phyloP scores from a whole-genome alignment of 2,329 filamentous ascomycete species.

The Hirsutella thompsonii region DNA sequence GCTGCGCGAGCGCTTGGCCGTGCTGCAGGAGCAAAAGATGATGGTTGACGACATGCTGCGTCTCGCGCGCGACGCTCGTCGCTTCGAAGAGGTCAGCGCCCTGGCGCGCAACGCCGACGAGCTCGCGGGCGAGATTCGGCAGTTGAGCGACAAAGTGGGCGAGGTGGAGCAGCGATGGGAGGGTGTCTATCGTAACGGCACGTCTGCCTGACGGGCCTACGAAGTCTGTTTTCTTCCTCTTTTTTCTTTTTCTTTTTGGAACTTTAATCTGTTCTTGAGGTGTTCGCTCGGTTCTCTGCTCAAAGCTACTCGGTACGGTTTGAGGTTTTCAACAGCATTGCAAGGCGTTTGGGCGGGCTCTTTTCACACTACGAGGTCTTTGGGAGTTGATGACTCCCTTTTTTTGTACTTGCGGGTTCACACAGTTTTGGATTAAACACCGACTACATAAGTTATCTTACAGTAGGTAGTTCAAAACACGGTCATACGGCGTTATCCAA shows the following conservation, averaged over 20 bases:
- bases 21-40: conserved; percentile 85
- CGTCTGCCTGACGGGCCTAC: conserved; percentile 5
- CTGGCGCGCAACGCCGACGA: conserved; percentile 73
- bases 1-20: conserved; percentile 63
- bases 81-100: conserved; percentile 78
- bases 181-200: conserved; percentile 30
- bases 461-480: too few species aligned
- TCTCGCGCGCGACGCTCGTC: conserved; percentile 58
- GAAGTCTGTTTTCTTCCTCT: too few species aligned
- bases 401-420: too few species aligned
- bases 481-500: too few species aligned
- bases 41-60: conserved; percentile 78
- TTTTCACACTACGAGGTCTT: too few species aligned
- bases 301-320: too few species aligned
- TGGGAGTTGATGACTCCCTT: too few species aligned
- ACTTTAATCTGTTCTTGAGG: too few species aligned
- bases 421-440: too few species aligned
- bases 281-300: too few species aligned
- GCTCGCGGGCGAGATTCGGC: conserved; percentile 64
- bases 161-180: conserved; percentile 51
- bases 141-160: conserved; percentile 49
- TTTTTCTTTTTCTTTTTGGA: too few species aligned
- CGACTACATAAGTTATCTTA: too few species aligned
- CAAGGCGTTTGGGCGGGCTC: conserved; percentile 16
- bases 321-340: conserved; percentile 14